Conservation (phyloP, 768 basidiomycete species). For the Suillus americanus region DNA sequence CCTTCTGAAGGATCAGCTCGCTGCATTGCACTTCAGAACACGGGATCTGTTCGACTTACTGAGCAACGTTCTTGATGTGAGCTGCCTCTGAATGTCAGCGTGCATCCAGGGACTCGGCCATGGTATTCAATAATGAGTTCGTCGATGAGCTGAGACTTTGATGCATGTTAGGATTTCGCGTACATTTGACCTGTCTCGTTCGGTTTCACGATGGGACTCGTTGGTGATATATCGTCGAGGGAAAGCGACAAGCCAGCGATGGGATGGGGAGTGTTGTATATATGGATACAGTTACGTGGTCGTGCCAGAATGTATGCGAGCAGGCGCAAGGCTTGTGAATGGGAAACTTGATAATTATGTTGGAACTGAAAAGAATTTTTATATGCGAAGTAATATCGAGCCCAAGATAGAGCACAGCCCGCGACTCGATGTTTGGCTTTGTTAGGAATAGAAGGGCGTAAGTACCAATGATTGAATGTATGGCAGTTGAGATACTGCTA, state of each 20-base stretch:
- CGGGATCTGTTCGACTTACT: conserved; percentile 23
- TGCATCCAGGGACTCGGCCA: conserved; percentile 58
- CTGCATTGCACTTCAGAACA: background rate
- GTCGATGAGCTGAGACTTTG: conserved; percentile 65
- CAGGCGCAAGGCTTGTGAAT: no score
- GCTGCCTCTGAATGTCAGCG: conserved; percentile 62
- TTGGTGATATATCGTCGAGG: conserved; percentile 53
- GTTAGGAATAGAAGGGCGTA: no score
- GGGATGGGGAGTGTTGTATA: conserved; percentile 59
- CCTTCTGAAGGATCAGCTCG: background rate
- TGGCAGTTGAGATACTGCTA: no score
- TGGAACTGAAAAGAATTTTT: no score
- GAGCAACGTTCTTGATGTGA: conserved; percentile 50
- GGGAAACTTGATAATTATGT: no score
- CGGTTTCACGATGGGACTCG: conserved; percentile 72
- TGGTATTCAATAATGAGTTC: conserved; percentile 76
- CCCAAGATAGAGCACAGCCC: no score
- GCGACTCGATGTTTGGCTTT: no score
- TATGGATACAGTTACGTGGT: conserved; percentile 72
- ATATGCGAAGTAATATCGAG: no score
- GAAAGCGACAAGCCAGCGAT: conserved; percentile 73
- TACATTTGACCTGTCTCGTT: conserved; percentile 24
- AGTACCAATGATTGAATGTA: no score
- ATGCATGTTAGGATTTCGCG: background rate
- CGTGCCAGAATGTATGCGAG: conserved; percentile 51